phyloP scores from a whole-genome alignment of 257 asterid genomes.

The Eucommia ulmoides region DNA sequence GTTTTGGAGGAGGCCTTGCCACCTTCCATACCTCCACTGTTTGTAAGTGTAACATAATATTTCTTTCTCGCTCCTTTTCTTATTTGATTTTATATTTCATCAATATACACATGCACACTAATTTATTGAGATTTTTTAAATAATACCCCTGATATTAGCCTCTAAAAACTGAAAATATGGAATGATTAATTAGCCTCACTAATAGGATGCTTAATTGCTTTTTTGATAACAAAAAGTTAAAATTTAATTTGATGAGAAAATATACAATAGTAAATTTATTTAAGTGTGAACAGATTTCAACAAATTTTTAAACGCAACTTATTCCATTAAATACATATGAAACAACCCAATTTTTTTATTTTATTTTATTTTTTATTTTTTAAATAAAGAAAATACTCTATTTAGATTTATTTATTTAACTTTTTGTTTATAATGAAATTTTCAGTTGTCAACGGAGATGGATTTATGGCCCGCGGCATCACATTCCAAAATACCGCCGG shows the following conservation, averaged over 20 bases:
- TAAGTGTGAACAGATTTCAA: no score
- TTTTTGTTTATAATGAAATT: neutral
- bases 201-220: neutral
- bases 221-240: neutral
- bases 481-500: neutral
- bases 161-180: neutral
- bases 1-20: constrained; percentile 1
- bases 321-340: no score
- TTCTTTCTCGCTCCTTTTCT: no score
- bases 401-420: neutral
- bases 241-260: no score
- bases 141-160: neutral
- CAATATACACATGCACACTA: neutral
- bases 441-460: neutral
- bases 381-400: neutral
- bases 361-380: no score
- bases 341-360: no score
- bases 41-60: neutral
- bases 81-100: no score
- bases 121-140: neutral
- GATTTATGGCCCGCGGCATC: neutral
- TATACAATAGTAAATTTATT: neutral
- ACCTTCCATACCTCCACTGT: neutral
- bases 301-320: no score
- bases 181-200: neutral